Base-by-base conservation (phyloP, 306 rosid species). In the Mimosa pudica region DNA sequence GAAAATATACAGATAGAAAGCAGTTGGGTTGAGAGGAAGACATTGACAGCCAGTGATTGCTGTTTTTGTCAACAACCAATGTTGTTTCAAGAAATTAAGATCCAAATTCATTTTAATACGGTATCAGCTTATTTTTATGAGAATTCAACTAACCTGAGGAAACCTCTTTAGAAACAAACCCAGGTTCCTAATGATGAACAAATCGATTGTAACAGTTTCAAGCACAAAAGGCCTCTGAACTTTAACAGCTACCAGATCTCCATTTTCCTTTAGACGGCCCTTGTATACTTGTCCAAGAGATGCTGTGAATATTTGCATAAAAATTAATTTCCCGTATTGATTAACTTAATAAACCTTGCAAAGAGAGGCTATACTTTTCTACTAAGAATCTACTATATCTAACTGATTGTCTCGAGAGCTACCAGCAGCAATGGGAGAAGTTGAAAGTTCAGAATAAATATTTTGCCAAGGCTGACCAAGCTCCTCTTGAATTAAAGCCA, bases 361-460 rank as follows among this genome's bases (percentile, higher is more conserved):
- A 63, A 30, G 66, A 81, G 79, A 75, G 85, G 82, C 78, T 68
- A 70, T 61, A 75, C 73, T 74, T 83, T 81, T 57, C 75, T 47
- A 62, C 57, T 60, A 85, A 54, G 62, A 13, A 65, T 61, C 62
- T 75, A 76, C 77, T 81, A 81, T 82, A 74, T 85, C 68, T 64
- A 82, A 83, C 78, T 75, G 80, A 79, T 76, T 83, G 79, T 79
- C 69, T 63, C 45, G 84, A 77, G 82, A 79, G 82, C 82, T 91
- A 95, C 98, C 98, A 57, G 98, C 98, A 57, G 98, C 98, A 82
- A 95, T 95, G 41, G 98, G 98, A 67, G 98, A 95, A 80, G 98
- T 47, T 60, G 98, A 89, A 69, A 95, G 92, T 79, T 95, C 98
- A 63, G 97, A 92, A 81, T 92, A 95, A 10, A 95, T 51, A 64